phyloP scores from a whole-genome alignment of 257 asterid species.

The Gentiana macrophylla region DNA sequence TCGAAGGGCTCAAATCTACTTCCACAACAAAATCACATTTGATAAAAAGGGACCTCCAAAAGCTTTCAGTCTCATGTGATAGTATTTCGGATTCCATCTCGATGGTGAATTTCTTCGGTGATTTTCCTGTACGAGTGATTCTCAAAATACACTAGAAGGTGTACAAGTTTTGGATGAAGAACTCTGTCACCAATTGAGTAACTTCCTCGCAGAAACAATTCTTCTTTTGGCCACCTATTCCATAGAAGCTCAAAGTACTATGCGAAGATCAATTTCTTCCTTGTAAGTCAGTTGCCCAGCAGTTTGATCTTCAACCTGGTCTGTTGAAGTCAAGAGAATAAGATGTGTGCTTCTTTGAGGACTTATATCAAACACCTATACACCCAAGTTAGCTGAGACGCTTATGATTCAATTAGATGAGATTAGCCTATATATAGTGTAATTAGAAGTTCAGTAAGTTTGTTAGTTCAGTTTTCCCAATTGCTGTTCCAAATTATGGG shows the following conservation, averaged over 20 bases:
- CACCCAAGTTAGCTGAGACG: no score
- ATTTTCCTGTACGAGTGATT: constrained; percentile 11
- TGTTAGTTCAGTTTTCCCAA: no score
- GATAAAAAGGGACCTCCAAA: background rate
- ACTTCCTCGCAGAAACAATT: constrained; percentile 1
- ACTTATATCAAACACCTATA: no score
- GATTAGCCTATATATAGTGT: no score
- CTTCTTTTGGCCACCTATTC: constrained; percentile 29
- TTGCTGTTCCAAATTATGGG: no score
- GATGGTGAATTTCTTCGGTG: constrained; percentile 19
- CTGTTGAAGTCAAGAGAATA: no score
- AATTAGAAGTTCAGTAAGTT: no score
- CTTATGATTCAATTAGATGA: no score
- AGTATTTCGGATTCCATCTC: constrained; percentile 6
- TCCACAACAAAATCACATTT: constrained; percentile 1
- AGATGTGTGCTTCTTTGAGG: no score
- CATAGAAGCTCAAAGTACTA: constrained; percentile 28
- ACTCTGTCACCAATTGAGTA: constrained; percentile 10
- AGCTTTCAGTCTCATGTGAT: background rate
- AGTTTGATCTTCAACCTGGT: no score
- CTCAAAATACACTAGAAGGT: constrained; percentile 7
- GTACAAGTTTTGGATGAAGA: constrained; percentile 4
- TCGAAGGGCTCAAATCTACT: background rate
- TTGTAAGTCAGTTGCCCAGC: constrained; percentile 14
- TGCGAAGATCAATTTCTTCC: constrained; percentile 23